A percentile compares a stretch with the other conserved stretches of the same genome.
Evolutionary conservation across 1,284 basidiomycete genomes (phyloP).

Genomic region (Apiotrichum sp.): DNA sequence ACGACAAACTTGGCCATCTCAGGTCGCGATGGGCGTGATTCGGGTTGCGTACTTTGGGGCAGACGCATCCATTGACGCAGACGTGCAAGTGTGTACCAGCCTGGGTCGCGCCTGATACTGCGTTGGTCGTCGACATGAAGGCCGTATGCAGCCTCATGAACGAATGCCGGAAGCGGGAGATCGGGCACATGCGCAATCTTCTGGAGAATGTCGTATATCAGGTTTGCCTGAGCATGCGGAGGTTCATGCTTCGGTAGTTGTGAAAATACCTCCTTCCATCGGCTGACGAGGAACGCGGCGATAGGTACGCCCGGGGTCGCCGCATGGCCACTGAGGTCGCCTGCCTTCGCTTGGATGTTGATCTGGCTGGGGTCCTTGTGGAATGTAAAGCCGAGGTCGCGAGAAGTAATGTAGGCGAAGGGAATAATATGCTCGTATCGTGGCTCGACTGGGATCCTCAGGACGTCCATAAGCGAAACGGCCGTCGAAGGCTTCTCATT

Average conservation of each 20-base stretch:
- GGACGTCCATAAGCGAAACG: constrained; percentile 12
- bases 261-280: constrained; percentile 15
- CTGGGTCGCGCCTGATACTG: constrained; percentile 33
- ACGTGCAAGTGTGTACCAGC: constrained; percentile 36
- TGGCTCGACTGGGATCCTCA: neutral
- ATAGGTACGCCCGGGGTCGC: constrained; percentile 18
- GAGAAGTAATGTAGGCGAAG: constrained; percentile 1
- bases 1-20: constrained; percentile 23
- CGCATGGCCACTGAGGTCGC: constrained; percentile 5
- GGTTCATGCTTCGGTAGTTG: neutral
- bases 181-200: constrained; percentile 8
- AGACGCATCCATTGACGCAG: constrained; percentile 34
- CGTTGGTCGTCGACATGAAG: constrained; percentile 37
- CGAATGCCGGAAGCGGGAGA: constrained; percentile 26
- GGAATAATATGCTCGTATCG: constrained; percentile 2
- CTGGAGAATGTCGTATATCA: constrained; percentile 26
- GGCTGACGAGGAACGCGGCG: constrained; percentile 10
- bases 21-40: neutral
- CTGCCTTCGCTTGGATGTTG: constrained; percentile 10
- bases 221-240: neutral
- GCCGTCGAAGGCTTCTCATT: neutral
- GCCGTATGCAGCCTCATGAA: constrained; percentile 32
- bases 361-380: neutral
- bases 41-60: too few relatives aligned
- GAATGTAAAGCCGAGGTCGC: constrained; percentile 1